These are phyloP conservation scores for Neltuma alba DNA, from an alignment of 306 rosid genomes.

Conservation along the genomic window DNA sequence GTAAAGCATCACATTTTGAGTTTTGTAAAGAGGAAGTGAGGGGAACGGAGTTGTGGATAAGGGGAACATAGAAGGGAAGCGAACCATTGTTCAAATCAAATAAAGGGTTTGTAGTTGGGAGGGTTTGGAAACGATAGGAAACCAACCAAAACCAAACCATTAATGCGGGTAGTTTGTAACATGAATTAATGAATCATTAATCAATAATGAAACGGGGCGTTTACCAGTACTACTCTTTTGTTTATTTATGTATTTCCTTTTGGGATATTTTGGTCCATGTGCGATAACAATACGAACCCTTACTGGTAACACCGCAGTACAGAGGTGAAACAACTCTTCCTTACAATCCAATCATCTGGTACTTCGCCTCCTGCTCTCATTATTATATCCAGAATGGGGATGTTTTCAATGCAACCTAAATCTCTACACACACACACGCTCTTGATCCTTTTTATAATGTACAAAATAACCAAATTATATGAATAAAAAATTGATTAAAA, in stretches of 20 bases:
- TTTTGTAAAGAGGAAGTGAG: no score
- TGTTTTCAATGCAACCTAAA: no score
- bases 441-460: no score
- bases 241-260: neutral
- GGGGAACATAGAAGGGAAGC: no score
- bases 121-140: neutral
- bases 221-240: neutral
- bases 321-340: neutral
- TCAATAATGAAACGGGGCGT: neutral
- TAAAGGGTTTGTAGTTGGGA: neutral
- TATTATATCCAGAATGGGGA: neutral
- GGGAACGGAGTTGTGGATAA: no score
- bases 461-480: no score
- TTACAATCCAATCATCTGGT: neutral
- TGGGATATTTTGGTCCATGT: neutral
- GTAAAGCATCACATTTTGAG: no score
- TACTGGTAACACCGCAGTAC: neutral
- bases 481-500: no score
- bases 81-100: neutral
- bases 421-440: no score
- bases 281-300: neutral
- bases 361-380: neutral
- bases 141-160: neutral
- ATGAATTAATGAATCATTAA: neutral
- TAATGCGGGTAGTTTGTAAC: constrained; percentile 25